Evolutionary conservation across 345 rosid species (phyloP), one percentile per base, ranked within the genome.

Genomic region (Citrus sp.): DNA sequence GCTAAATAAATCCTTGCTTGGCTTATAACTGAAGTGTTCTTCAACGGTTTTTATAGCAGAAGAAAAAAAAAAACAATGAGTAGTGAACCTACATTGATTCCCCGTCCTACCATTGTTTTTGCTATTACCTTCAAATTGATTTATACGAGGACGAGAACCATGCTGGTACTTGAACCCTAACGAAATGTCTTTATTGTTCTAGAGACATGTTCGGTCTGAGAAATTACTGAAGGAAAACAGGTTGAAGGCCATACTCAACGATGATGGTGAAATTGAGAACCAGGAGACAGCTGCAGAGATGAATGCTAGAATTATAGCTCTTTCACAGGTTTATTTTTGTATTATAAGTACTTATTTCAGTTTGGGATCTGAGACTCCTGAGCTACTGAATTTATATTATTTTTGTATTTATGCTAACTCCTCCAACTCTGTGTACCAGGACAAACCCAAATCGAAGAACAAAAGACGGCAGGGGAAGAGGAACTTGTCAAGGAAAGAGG

Each of bases 201-300:
- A 92, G 97, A 88, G 89, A 69, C 97, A 92, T 74, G 70, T 80
- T 78, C 89, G 93, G 72, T 89, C 97, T 28, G 89, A 88, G 85
- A 92, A 90, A 80, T 81, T 89, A 76, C 84, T 89, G 34, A 86
- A 88, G 82, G 93, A 89, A 78, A 88, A 89, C 75, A 89, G 86
- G 77, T 84, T 92, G 72, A 90, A 90, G 87, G 82, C 85, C 37
- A 82, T 86, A 75, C 91, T 92, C 63, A 89, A 90, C 68, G 80
- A 86, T 76, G 86, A 88, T 81, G 94, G 94, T 76, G 91, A 90
- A 80, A 85, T 88, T 58, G 93, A 92, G 87, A 82, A 89, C 77
- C 93, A 86, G 78, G 94, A 90, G 82, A 88, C 89, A 24, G 83
- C 88, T 54, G 85, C 83, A 25, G 94, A 89, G 86, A 73, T 82